Evolutionary conservation across 1,284 basidiomycete genomes (phyloP).

Genomic region (Xerocomus nothofagi): DNA sequence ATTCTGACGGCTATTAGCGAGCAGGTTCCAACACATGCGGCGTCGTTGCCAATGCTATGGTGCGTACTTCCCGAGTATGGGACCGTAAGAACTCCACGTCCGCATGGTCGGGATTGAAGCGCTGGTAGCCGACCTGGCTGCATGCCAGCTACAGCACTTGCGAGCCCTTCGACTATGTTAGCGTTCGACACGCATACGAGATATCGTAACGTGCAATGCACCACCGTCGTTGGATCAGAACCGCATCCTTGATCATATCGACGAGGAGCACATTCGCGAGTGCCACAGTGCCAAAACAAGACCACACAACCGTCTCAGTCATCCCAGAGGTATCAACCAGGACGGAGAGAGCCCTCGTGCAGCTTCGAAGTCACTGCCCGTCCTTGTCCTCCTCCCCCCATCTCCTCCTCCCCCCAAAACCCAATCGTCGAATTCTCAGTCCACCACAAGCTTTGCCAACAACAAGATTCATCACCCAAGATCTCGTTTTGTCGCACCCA

Average conservation of each 20-base stretch:
- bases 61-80: background rate
- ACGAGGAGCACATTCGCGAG: background rate
- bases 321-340: constrained; percentile 34
- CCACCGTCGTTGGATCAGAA: background rate
- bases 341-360: constrained; percentile 12
- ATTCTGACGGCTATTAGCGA: background rate
- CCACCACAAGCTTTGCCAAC: background rate
- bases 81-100: background rate
- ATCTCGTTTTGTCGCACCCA: constrained; percentile 20
- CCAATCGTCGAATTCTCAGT: background rate
- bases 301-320: constrained; percentile 33
- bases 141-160: background rate
- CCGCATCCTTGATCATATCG: constrained; percentile 11
- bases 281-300: constrained; percentile 34
- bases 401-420: background rate
- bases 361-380: constrained; percentile 14
- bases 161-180: background rate
- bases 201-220: constrained; percentile 4
- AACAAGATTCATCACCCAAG: constrained; percentile 8
- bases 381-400: constrained; percentile 8
- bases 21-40: background rate
- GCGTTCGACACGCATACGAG: background rate
- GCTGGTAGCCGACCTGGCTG: background rate
- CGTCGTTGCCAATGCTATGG: background rate
- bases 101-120: background rate